Base-by-base conservation (phyloP, 2,329 filamentous ascomycete genomes). In the Colletotrichum tofieldiae region DNA sequence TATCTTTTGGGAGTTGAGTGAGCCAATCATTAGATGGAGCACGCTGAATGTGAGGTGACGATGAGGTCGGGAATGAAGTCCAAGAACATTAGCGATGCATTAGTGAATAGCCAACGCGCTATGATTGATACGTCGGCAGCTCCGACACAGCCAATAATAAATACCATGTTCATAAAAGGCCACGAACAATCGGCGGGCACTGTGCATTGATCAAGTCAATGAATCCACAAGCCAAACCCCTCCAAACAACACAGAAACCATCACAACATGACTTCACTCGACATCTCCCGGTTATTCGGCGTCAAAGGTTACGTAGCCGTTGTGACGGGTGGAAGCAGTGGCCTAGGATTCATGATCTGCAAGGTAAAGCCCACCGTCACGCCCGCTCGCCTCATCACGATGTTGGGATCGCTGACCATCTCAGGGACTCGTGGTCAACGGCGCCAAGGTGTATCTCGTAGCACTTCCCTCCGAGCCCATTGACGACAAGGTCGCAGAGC, bases 291-390 rank as follows among this genome's bases (percentile, higher is more conserved):
- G 12, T 63, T 80, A 2, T 80, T 80, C 67, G 63, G 72, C 3
- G 79, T 82, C 7, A 76, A 76, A 52, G 79, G 78, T 2, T 75
- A 75, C 60, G 77, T 85, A 72, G 76, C 83, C 72, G 67, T 81
- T 35, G 77, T 83, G 55, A 80, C 82, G 70, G 75, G 82, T 68
- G 81, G 81, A 0, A 83, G 81, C 56, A 86, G 84, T 75, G 85
- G 85, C 1, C 77, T 86, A 16, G 85, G 85, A 1, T 78, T 84
- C 39, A 86, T 86, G 85, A 86, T 86, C 52, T 78, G 80, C 56
- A 83, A 81, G 74, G 85, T 83, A 39, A 26, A 8, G 5, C 43
- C 43, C 3, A 37, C n/a, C 5, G 2, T 4, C 41, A 29, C 14
- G 7, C 8, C 5, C 14, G 11, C 45, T 5, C 26, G 45, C n/a